These are phyloP conservation scores for Kodamaea restingae DNA, from an alignment of 805 yeast genomes.

Conservation along the genomic window DNA sequence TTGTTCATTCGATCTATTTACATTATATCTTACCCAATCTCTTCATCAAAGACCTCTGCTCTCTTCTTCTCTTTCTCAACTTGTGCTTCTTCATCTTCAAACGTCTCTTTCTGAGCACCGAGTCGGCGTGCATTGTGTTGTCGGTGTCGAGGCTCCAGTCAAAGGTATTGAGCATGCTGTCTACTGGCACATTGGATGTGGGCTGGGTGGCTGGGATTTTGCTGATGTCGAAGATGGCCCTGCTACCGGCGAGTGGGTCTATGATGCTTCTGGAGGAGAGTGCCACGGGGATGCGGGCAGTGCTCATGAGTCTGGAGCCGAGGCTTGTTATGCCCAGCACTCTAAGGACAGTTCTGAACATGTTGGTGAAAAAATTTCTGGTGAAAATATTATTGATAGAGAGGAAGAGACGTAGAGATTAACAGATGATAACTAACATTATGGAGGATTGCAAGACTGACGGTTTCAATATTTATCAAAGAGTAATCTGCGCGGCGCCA, in stretches of 20 bases:
- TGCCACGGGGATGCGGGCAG: background rate
- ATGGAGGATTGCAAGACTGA: no score
- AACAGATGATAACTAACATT: no score
- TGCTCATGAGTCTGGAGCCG: conserved; percentile 6
- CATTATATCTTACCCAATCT: conserved; percentile 49
- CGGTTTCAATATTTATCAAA: no score
- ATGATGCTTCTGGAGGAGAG: conserved; percentile 2
- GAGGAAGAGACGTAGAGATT: background rate
- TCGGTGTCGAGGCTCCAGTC: conserved; percentile 3
- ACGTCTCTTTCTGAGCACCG: conserved; percentile 80
- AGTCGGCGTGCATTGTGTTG: conserved; percentile 47
- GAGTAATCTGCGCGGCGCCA: no score
- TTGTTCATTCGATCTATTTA: background rate
- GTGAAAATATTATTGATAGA: background rate
- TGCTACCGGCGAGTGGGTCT: conserved; percentile 6
- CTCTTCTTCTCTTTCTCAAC: conserved; percentile 94
- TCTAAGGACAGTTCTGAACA: conserved; percentile 4
- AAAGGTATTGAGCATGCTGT: background rate
- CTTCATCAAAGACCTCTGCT: conserved; percentile 76
- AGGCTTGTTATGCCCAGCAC: conserved; percentile 1
- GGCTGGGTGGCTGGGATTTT: background rate
- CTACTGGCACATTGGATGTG: background rate
- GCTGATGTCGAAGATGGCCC: conserved; percentile 1
- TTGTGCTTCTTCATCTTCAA: conserved; percentile 98
- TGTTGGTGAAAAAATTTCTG: background rate